Percentiles rank a stretch among this genome's conserved stretches.
Evolutionary conservation across 2,329 filamentous ascomycete species (phyloP).

Genomic region (Shiraia bambusicola): DNA sequence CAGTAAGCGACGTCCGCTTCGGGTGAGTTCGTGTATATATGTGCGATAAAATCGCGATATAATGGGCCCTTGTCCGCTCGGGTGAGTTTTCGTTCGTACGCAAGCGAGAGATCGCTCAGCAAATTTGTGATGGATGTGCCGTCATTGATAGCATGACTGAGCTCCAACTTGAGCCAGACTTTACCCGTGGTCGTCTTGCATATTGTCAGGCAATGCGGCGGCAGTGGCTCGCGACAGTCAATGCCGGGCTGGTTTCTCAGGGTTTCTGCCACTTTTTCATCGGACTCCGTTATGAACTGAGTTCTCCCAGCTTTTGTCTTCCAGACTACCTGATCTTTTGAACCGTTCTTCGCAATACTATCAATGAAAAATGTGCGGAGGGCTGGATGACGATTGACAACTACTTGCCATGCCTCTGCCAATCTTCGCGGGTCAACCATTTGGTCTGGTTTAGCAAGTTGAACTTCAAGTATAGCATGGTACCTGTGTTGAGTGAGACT

Average conservation of each 20-base stretch:
- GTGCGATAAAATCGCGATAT: slow-evolving; percentile 44
- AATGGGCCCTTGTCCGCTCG: slow-evolving; percentile 39
- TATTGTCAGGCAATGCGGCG: slow-evolving; percentile 51
- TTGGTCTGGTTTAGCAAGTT: slow-evolving; percentile 15
- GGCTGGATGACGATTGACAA: slow-evolving; percentile 37
- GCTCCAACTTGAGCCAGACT: slow-evolving; percentile 51
- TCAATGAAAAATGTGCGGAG: slow-evolving; percentile 40
- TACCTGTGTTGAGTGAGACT: slow-evolving; percentile 1
- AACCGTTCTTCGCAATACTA: slow-evolving; percentile 33
- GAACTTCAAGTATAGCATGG: slow-evolving; percentile 33
- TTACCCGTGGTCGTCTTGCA: slow-evolving; percentile 44
- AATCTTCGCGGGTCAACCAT: slow-evolving; percentile 27
- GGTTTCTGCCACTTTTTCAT: slow-evolving; percentile 20
- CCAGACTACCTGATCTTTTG: slow-evolving; percentile 38
- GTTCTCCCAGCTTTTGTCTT: slow-evolving; percentile 30
- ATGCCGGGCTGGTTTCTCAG: slow-evolving; percentile 25
- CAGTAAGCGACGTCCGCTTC: slow-evolving; percentile 47
- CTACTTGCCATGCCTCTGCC: slow-evolving; percentile 38
- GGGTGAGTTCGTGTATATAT: slow-evolving; percentile 31
- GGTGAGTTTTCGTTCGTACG: slow-evolving; percentile 48
- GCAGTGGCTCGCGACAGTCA: slow-evolving; percentile 34
- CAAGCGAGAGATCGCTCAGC: slow-evolving; percentile 48
- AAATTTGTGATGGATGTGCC: slow-evolving; percentile 54
- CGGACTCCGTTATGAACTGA: slow-evolving; percentile 24
- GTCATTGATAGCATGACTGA: slow-evolving; percentile 56